Conservation (phyloP, 2,329 filamentous ascomycete species). For the Albophoma yamanashiensis region DNA sequence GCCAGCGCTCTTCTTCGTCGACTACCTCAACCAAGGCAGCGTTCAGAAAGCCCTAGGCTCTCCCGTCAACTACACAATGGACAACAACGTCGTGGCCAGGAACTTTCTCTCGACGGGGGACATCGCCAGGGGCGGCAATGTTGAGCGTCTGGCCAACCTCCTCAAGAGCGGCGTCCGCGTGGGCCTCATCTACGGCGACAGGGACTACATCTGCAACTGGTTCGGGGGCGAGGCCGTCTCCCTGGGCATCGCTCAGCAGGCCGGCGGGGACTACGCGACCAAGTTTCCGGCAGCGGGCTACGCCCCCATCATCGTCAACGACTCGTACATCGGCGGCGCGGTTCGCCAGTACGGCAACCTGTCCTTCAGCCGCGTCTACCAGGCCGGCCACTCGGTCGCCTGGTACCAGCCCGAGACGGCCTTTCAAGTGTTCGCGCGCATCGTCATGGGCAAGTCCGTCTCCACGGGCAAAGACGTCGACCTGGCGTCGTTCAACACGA, state of each 20-base stretch:
- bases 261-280: conserved; percentile 33
- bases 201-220: conserved; percentile 56
- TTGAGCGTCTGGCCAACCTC: conserved; percentile 48
- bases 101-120: conserved; percentile 45
- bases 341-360: conserved; percentile 71
- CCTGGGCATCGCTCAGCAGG: conserved; percentile 44
- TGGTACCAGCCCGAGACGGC: conserved; percentile 51
- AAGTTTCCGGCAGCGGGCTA: conserved; percentile 60
- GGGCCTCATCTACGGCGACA: conserved; percentile 59
- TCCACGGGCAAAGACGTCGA: conserved; percentile 43
- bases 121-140: conserved; percentile 51
- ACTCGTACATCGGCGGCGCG: conserved; percentile 56
- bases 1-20: conserved; percentile 47
- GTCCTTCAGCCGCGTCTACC: conserved; percentile 55
- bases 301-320: conserved; percentile 58
- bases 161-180: conserved; percentile 55
- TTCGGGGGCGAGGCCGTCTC: conserved; percentile 67
- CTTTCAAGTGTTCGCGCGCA: conserved; percentile 49
- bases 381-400: conserved; percentile 53
- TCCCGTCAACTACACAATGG: conserved; percentile 46
- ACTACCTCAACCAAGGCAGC: conserved; percentile 51
- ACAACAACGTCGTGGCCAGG: conserved; percentile 31
- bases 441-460: conserved; percentile 43
- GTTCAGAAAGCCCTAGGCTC: conserved; percentile 52
- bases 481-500: conserved; percentile 41